Percentiles rank a stretch among this genome's conserved stretches.
phyloP scores from a whole-genome alignment of 352 stramenopile genomes.

The Globisporangium cylindrosporum region DNA sequence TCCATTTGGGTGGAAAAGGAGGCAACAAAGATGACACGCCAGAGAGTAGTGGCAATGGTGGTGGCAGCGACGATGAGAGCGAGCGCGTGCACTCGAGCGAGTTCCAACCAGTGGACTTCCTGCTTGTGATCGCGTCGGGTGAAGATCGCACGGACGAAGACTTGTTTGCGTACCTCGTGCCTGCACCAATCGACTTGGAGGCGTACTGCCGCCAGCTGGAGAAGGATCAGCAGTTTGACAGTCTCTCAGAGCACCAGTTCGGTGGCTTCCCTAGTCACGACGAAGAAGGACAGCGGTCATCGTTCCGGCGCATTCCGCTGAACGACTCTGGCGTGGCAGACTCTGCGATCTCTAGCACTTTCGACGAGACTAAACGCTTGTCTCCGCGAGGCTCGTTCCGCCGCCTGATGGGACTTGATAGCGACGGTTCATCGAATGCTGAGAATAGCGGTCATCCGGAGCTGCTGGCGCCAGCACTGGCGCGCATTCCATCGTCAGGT shows the following conservation, averaged over 20 bases:
- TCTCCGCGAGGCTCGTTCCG: slow-evolving; percentile 49
- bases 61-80: slow-evolving; percentile 7
- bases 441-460: slow-evolving; percentile 9
- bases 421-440: slow-evolving; percentile 10
- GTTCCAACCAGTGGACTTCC: slow-evolving; percentile 59
- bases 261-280: slow-evolving; percentile 6
- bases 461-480: slow-evolving; percentile 24
- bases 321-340: slow-evolving; percentile 25
- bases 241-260: not conserved
- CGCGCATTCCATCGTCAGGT: slow-evolving; percentile 35
- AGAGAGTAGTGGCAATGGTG: not conserved
- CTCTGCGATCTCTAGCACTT: slow-evolving; percentile 20
- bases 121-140: slow-evolving; percentile 81
- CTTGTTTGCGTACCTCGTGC: slow-evolving; percentile 73
- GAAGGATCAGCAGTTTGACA: slow-evolving; percentile 36
- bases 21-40: not conserved
- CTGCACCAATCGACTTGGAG: slow-evolving; percentile 77
- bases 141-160: slow-evolving; percentile 85
- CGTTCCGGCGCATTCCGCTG: slow-evolving; percentile 9
- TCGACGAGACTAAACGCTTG: slow-evolving; percentile 26
- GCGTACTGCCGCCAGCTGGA: slow-evolving; percentile 76
- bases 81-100: not conserved
- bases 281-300: not conserved
- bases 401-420: slow-evolving; percentile 40
- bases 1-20: slow-evolving; percentile 12